Evolutionary conservation across 2,329 filamentous ascomycete species (phyloP).

Genomic region (Fusarium sp.): DNA sequence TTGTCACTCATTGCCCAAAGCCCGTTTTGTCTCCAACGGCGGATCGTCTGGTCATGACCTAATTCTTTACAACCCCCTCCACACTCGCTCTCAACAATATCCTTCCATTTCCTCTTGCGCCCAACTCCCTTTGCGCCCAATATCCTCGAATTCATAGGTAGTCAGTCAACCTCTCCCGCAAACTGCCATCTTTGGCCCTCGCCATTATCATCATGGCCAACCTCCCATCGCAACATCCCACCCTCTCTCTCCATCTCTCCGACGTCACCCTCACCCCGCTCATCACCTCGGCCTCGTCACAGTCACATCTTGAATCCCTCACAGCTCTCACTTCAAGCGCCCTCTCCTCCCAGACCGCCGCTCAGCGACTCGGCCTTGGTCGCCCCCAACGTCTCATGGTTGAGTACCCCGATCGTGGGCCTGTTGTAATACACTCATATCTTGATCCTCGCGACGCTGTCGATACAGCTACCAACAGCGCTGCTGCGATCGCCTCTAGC

Average conservation of each 20-base stretch:
- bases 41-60: conserved; percentile 27
- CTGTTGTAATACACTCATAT: conserved; percentile 57
- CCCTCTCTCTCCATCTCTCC: conserved; percentile 64
- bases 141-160: not conserved
- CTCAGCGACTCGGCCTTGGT: conserved; percentile 63
- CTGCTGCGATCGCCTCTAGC: conserved; percentile 14
- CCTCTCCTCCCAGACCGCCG: conserved; percentile 62
- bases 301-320: conserved; percentile 59
- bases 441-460: conserved; percentile 51
- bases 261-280: conserved; percentile 67
- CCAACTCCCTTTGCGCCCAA: not conserved
- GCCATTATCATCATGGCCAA: conserved; percentile 46
- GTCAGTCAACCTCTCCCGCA: not conserved
- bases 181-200: conserved; percentile 8
- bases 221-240: conserved; percentile 59
- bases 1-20: conserved; percentile 1
- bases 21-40: conserved; percentile 19
- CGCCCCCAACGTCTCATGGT: conserved; percentile 66
- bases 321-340: conserved; percentile 62
- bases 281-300: conserved; percentile 61
- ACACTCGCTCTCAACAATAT: conserved; percentile 24
- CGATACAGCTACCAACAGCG: conserved; percentile 20
- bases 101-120: conserved; percentile 5
- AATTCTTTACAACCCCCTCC: conserved; percentile 19
- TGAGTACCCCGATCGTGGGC: conserved; percentile 59